phyloP scores from a whole-genome alignment of 306 rosid genomes.

The Quercus rubra region DNA sequence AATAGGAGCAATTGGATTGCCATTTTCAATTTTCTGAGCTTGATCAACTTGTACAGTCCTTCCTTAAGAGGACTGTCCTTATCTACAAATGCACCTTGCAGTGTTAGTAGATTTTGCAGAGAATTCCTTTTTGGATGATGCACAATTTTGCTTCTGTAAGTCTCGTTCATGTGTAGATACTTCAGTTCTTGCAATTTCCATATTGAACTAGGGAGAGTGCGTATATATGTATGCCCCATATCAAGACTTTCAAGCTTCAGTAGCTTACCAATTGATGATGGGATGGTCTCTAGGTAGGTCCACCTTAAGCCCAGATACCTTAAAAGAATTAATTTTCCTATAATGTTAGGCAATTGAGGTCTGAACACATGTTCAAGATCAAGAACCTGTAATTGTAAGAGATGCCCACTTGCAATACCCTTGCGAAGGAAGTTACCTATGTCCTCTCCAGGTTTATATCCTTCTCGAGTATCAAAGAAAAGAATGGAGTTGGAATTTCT shows the following conservation, averaged over 20 bases:
- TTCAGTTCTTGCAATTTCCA: conserved; percentile 36
- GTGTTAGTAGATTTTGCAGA: conserved; percentile 26
- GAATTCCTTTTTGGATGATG: background rate
- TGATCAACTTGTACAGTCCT: conserved; percentile 26
- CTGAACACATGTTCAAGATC: conserved; percentile 41
- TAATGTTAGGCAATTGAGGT: conserved; percentile 29
- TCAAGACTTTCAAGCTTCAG: conserved; percentile 34
- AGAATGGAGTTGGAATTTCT: conserved; percentile 13
- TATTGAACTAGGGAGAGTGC: conserved; percentile 23
- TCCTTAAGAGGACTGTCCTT: conserved; percentile 26
- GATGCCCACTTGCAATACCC: conserved; percentile 9
- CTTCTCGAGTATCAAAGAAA: conserved; percentile 29
- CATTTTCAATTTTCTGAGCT: conserved; percentile 31
- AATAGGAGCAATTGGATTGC: conserved; percentile 24
- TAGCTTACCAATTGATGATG: conserved; percentile 26
- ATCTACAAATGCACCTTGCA: conserved; percentile 39
- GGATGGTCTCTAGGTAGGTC: conserved; percentile 33
- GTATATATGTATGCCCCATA: conserved; percentile 31
- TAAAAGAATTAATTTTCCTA: conserved; percentile 20
- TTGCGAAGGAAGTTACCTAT: conserved; percentile 10
- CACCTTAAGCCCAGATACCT: conserved; percentile 42
- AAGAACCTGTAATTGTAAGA: conserved; percentile 22
- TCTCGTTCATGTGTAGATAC: conserved; percentile 29
- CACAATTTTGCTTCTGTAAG: conserved; percentile 12
- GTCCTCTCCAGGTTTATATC: conserved; percentile 31